These are phyloP conservation scores for Blastobotrys petasosporus DNA, from an alignment of 1,139 yeast genomes.

Conservation along the genomic window DNA sequence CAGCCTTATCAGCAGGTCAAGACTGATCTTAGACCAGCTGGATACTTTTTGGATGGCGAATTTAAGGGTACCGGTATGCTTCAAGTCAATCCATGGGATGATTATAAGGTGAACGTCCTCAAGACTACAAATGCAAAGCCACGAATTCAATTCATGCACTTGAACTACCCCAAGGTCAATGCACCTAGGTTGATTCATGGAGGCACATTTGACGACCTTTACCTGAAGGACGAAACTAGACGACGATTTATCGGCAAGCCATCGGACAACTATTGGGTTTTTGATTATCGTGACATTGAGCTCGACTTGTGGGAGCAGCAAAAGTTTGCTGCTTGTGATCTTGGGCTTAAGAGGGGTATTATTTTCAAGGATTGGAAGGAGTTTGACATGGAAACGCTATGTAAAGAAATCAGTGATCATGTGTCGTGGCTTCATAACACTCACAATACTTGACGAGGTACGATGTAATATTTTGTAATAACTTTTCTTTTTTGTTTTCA, in stretches of 20 bases:
- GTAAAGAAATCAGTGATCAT: conserved; percentile 27
- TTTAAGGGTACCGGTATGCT: conserved; percentile 69
- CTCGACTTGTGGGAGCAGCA: conserved; percentile 54
- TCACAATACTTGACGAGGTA: conserved; percentile 12
- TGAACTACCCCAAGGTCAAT: conserved; percentile 59
- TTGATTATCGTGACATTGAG: conserved; percentile 46
- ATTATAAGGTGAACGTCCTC: conserved; percentile 32
- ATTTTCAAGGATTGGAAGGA: conserved; percentile 44
- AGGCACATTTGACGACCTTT: conserved; percentile 32
- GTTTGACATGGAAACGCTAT: conserved; percentile 35
- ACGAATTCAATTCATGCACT: conserved; percentile 52
- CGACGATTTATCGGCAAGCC: conserved; percentile 53
- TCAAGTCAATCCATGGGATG: conserved; percentile 62
- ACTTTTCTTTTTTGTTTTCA: background rate
- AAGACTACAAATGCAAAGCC: conserved; percentile 32
- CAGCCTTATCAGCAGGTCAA: conserved; percentile 66
- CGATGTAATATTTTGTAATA: background rate
- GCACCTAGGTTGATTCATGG: conserved; percentile 37
- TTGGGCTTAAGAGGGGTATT: conserved; percentile 32
- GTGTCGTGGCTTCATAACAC: conserved; percentile 28
- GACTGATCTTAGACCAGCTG: conserved; percentile 46
- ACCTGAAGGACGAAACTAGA: conserved; percentile 41
- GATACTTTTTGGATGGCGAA: conserved; percentile 22
- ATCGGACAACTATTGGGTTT: conserved; percentile 34
- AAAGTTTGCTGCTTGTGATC: conserved; percentile 52